Conservation (phyloP, 2,329 filamentous ascomycete genomes). For the Phialophora verrucosa region DNA sequence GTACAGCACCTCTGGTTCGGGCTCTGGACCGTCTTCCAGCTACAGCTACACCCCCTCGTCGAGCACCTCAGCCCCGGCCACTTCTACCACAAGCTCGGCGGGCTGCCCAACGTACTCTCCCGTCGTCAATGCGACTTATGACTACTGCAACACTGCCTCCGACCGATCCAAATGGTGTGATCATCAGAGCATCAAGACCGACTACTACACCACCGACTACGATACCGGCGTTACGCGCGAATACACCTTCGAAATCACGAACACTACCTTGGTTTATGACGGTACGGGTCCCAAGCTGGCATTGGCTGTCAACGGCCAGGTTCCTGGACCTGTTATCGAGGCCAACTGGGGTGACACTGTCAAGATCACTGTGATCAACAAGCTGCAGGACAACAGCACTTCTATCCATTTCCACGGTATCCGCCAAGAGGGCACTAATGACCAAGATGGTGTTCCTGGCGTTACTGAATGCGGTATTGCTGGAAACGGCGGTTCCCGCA, state of each 20-base stretch:
- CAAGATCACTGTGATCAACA: slow-evolving; percentile 61
- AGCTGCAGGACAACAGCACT: slow-evolving; percentile 62
- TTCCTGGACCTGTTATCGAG: slow-evolving; percentile 70
- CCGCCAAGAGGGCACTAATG: slow-evolving; percentile 59
- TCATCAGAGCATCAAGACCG: slow-evolving; percentile 28
- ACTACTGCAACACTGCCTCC: slow-evolving; percentile 32
- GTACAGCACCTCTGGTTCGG: slow-evolving; percentile 10
- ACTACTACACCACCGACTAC: slow-evolving; percentile 29
- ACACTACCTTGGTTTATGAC: slow-evolving; percentile 35
- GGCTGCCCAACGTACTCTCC: slow-evolving; percentile 25
- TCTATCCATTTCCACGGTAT: slow-evolving; percentile 58
- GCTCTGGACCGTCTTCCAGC: slow-evolving; percentile 15
- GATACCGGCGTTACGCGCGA: slow-evolving; percentile 31
- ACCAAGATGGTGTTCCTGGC: slow-evolving; percentile 63
- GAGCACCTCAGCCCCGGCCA: slow-evolving; percentile 1
- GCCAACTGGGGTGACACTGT: slow-evolving; percentile 68
- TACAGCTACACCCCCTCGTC: neutral
- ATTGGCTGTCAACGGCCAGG: slow-evolving; percentile 71
- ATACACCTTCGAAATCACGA: slow-evolving; percentile 35
- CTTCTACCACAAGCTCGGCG: slow-evolving; percentile 8
- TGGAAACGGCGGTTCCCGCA: slow-evolving; percentile 56
- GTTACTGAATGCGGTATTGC: slow-evolving; percentile 60
- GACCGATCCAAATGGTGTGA: slow-evolving; percentile 36
- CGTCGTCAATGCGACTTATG: slow-evolving; percentile 24
- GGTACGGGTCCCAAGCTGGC: slow-evolving; percentile 52